phyloP scores from a whole-genome alignment of 2,329 filamentous ascomycete species.

The Cercospora nicotianae region DNA sequence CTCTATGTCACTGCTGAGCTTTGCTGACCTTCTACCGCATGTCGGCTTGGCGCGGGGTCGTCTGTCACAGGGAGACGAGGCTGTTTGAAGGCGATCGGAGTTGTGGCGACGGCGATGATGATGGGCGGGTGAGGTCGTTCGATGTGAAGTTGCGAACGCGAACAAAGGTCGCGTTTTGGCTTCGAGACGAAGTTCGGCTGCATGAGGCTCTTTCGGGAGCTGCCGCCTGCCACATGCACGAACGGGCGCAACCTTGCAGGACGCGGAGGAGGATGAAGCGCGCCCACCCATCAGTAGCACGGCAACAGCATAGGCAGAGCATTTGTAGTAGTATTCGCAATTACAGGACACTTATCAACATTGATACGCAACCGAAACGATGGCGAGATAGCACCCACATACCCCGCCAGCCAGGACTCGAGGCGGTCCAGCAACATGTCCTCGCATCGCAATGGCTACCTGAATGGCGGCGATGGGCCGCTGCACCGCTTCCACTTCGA shows the following conservation, averaged over 20 bases:
- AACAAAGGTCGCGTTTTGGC: not conserved
- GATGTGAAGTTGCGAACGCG: not conserved
- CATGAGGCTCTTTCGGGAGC: not conserved
- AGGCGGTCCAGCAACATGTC: not conserved
- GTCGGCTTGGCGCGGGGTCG: not conserved
- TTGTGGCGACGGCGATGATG: not conserved
- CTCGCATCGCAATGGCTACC: slow-evolving; percentile 30
- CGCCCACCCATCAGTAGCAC: too few relatives aligned
- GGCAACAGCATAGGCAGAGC: not conserved
- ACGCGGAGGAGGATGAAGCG: not conserved
- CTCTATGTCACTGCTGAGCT: slow-evolving; percentile 1
- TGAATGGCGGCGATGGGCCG: slow-evolving; percentile 42
- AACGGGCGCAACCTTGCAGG: slow-evolving; percentile 4
- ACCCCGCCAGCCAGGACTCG: not conserved
- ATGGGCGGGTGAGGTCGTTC: not conserved
- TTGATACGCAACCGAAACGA: not conserved
- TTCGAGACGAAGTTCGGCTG: not conserved
- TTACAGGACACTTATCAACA: not conserved
- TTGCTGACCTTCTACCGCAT: slow-evolving; percentile 6
- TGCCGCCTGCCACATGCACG: not conserved
- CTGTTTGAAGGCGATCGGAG: not conserved
- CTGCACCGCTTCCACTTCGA: slow-evolving; percentile 41
- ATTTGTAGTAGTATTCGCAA: not conserved
- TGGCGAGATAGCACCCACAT: not conserved
- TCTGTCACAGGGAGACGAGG: not conserved